Conservation (phyloP, 2,329 filamentous ascomycete species). For the Sporothrix euskadiensis region DNA sequence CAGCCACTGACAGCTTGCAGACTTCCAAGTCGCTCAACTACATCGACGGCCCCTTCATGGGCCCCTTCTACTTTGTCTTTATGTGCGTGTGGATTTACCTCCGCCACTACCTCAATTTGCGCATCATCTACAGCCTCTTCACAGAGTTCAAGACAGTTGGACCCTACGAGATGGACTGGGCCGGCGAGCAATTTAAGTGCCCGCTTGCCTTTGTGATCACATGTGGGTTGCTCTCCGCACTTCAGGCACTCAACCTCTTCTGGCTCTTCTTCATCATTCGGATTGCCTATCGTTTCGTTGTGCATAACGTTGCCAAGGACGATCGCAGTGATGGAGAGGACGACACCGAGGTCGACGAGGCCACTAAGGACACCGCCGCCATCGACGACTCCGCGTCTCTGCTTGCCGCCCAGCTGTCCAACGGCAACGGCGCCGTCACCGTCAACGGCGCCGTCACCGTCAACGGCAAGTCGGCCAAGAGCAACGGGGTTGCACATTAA, state of each 20-base stretch:
- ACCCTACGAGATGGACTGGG: slow-evolving; percentile 76
- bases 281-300: slow-evolving; percentile 70
- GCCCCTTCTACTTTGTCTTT: slow-evolving; percentile 81
- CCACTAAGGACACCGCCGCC: slow-evolving; percentile 28
- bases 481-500: slow-evolving; percentile 19
- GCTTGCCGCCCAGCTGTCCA: slow-evolving; percentile 8
- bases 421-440: slow-evolving; percentile 35
- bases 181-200: slow-evolving; percentile 75
- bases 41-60: slow-evolving; percentile 74
- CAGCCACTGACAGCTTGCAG: slow-evolving; percentile 44
- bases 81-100: slow-evolving; percentile 84
- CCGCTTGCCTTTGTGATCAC: slow-evolving; percentile 68
- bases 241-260: slow-evolving; percentile 77
- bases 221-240: slow-evolving; percentile 59
- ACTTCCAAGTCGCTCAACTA: slow-evolving; percentile 93
- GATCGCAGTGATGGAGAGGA: slow-evolving; percentile 71
- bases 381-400: slow-evolving; percentile 5
- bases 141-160: slow-evolving; percentile 74
- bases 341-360: slow-evolving; percentile 55
- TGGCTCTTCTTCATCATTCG: slow-evolving; percentile 78
- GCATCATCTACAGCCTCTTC: slow-evolving; percentile 73
- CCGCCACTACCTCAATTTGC: slow-evolving; percentile 80
- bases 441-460: slow-evolving; percentile 34
- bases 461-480: slow-evolving; percentile 32
- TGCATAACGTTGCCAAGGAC: slow-evolving; percentile 63